Evolutionary conservation across 202 grass and related monocot species (phyloP).

Genomic region (Panicum hallii): DNA sequence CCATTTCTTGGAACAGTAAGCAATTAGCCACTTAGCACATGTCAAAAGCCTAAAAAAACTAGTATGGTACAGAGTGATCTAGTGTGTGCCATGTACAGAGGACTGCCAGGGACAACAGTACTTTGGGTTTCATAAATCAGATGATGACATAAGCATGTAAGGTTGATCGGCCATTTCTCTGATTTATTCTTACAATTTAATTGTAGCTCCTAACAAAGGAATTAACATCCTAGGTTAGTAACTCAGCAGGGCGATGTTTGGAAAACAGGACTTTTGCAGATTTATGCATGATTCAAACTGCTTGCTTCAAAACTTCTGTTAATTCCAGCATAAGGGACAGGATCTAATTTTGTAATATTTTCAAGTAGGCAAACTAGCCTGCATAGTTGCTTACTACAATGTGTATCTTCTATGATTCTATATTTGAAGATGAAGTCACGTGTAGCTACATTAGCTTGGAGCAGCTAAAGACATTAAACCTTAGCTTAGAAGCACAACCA

Average conservation of each 20-base stretch:
- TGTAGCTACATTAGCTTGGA: neutral
- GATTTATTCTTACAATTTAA: neutral
- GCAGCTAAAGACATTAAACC: neutral
- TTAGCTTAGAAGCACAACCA: neutral
- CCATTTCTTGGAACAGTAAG: slow-evolving; percentile 23
- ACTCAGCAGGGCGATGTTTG: neutral
- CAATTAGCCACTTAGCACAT: slow-evolving; percentile 8
- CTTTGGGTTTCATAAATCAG: neutral
- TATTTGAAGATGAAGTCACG: neutral
- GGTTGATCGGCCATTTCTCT: neutral
- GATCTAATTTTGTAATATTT: neutral
- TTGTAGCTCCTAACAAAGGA: neutral
- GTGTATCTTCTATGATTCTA: neutral
- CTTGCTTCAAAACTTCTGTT: neutral
- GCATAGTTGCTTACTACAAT: neutral
- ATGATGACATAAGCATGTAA: neutral
- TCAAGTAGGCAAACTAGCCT: neutral
- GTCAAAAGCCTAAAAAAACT: neutral
- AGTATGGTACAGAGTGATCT: neutral
- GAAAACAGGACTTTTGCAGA: neutral
- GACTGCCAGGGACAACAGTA: neutral
- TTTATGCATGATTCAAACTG: neutral
- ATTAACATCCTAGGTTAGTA: neutral
- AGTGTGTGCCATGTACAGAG: neutral
- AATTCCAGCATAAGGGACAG: neutral